A percentile compares a stretch with the other conserved stretches of the same genome.
These are phyloP conservation scores for Dicorynia guianensis DNA, from an alignment of 306 rosid species.

Conservation along the genomic window DNA sequence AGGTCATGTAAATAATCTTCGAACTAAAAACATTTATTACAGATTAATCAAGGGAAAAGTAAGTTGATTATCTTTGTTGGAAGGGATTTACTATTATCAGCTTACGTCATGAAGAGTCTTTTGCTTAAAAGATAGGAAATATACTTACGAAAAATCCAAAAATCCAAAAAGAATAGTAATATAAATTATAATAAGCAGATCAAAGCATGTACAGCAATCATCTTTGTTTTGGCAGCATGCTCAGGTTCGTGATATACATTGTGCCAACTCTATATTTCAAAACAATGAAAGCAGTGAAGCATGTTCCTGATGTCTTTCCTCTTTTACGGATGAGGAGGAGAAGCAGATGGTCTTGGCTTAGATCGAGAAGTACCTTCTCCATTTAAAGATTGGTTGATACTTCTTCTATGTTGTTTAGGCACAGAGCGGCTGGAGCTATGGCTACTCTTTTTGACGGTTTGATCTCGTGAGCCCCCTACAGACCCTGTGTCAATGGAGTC, in stretches of 20 bases:
- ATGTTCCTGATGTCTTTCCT: neutral
- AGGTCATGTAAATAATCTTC: too few species aligned
- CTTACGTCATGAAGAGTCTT: too few species aligned
- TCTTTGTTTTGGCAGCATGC: slow-evolving; percentile 23
- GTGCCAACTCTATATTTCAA: slow-evolving; percentile 20
- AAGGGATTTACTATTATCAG: too few species aligned
- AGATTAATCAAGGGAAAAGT: neutral
- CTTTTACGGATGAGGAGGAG: slow-evolving; percentile 37
- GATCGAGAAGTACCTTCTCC: slow-evolving; percentile 32
- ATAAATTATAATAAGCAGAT: slow-evolving; percentile 30
- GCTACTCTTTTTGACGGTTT: slow-evolving; percentile 33
- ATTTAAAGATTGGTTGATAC: slow-evolving; percentile 19
- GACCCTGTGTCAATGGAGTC: slow-evolving; percentile 42
- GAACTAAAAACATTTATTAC: too few species aligned
- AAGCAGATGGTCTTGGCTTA: slow-evolving; percentile 44
- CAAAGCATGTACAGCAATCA: slow-evolving; percentile 59
- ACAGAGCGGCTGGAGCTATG: slow-evolving; percentile 47
- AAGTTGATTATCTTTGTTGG: too few species aligned
- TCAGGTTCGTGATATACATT: slow-evolving; percentile 44
- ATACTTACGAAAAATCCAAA: too few species aligned
- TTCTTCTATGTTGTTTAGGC: slow-evolving; percentile 44
- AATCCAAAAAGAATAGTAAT: slow-evolving; percentile 16
- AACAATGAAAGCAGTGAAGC: neutral
- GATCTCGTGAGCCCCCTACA: slow-evolving; percentile 43
- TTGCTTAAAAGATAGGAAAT: too few species aligned